Evolutionary conservation across 2,329 filamentous ascomycete genomes (phyloP).

Genomic region (Chaetomiaceae sp.): DNA sequence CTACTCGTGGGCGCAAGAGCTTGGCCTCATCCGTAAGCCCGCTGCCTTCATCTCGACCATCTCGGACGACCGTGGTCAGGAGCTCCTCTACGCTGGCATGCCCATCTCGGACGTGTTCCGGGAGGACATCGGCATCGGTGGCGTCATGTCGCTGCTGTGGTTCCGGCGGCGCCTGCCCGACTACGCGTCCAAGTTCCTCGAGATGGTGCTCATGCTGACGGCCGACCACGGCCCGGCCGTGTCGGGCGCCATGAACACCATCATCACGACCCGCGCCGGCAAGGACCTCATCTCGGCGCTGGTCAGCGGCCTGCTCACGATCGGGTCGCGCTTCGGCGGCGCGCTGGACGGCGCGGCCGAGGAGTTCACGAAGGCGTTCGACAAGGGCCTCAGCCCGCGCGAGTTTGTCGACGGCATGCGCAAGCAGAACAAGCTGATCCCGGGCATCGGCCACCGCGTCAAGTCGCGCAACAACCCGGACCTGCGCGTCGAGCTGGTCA

Average conservation of each 20-base stretch:
- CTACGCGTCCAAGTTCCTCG: slow-evolving; percentile 97
- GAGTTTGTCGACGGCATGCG: slow-evolving; percentile 99
- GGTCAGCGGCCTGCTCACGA: slow-evolving; percentile 94
- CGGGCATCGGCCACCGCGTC: slow-evolving; percentile 97
- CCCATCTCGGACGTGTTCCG: slow-evolving; percentile 99
- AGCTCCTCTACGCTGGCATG: slow-evolving; percentile 98
- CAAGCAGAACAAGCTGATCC: slow-evolving; percentile 99
- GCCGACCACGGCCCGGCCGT: slow-evolving; percentile 98
- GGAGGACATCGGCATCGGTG: slow-evolving; percentile 97
- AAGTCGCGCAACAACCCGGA: slow-evolving; percentile 99
- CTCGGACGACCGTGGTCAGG: slow-evolving; percentile 98
- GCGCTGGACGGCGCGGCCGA: slow-evolving; percentile 95
- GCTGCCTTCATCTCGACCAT: slow-evolving; percentile 99
- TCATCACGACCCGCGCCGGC: slow-evolving; percentile 97
- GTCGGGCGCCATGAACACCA: slow-evolving; percentile 99
- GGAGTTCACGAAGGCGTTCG: slow-evolving; percentile 96
- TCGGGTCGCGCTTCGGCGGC: slow-evolving; percentile 97
- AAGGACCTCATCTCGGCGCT: slow-evolving; percentile 97
- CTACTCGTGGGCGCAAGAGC: slow-evolving; percentile 99
- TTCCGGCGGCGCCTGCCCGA: slow-evolving; percentile 95
- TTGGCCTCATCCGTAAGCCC: slow-evolving; percentile 98
- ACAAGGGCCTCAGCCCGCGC: slow-evolving; percentile 96
- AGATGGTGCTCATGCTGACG: slow-evolving; percentile 99
- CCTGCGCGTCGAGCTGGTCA: slow-evolving; percentile 98
- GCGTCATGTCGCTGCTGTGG: slow-evolving; percentile 99